These are phyloP conservation scores for Tulasnella sp. DNA, from an alignment of 768 basidiomycete genomes.

Conservation along the genomic window DNA sequence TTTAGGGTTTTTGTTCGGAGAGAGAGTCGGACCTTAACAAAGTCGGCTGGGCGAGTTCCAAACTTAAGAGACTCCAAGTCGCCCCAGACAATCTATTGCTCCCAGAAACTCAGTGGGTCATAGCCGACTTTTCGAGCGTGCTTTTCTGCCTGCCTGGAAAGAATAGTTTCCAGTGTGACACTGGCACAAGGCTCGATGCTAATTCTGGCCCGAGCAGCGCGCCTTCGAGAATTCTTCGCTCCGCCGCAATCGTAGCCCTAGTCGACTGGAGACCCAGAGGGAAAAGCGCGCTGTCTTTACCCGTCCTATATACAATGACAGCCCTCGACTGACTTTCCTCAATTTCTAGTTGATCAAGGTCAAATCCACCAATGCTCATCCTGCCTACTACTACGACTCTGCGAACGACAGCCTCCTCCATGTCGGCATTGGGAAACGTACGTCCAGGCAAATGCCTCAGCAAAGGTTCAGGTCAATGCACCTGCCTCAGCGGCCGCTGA, in stretches of 20 bases:
- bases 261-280: not conserved
- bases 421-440: slow-evolving; percentile 11
- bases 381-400: not conserved
- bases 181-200: no score
- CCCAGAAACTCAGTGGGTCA: slow-evolving; percentile 65
- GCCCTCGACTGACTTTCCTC: not conserved
- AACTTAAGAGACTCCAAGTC: slow-evolving; percentile 78
- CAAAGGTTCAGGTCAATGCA: not conserved
- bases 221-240: not conserved
- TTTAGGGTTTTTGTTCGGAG: not conserved
- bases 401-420: not conserved
- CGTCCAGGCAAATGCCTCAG: not conserved
- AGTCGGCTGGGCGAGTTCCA: no score
- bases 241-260: not conserved
- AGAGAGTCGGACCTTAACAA: no score
- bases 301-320: not conserved
- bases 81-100: slow-evolving; percentile 74
- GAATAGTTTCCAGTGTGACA: not conserved
- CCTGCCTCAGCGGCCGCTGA: not conserved
- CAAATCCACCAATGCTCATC: not conserved
- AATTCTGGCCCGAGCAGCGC: no score
- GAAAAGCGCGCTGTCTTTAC: not conserved
- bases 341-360: not conserved
- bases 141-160: slow-evolving; percentile 41
- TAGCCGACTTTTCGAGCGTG: slow-evolving; percentile 48